These are phyloP conservation scores for Astraeus odoratus DNA, from an alignment of 768 basidiomycete genomes.

Conservation along the genomic window DNA sequence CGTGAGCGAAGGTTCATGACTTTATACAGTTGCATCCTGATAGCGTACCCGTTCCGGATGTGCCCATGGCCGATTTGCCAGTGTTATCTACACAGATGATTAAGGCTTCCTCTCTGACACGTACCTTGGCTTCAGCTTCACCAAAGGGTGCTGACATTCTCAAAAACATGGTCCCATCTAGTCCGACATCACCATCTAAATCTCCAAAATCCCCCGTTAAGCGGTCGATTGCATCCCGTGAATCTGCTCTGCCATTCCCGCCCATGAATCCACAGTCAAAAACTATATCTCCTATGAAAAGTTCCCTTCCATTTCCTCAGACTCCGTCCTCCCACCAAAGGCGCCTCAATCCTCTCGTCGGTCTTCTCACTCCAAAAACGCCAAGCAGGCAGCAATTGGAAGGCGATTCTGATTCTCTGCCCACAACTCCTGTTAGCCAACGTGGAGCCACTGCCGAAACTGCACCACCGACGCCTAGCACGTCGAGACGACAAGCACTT, in stretches of 20 bases:
- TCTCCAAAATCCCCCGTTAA: conserved; percentile 32
- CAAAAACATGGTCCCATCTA: conserved; percentile 26
- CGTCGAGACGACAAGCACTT: conserved; percentile 70
- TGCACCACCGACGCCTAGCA: conserved; percentile 60
- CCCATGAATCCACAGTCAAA: conserved; percentile 28
- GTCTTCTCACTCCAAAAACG: conserved; percentile 31
- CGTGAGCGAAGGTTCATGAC: conserved; percentile 4
- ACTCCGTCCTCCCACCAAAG: conserved; percentile 53
- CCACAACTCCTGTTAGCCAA: conserved; percentile 64
- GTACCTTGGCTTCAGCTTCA: conserved; percentile 64
- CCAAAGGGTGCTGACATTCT: conserved; percentile 45
- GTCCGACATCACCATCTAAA: conserved; percentile 32
- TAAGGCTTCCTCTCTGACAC: conserved; percentile 64
- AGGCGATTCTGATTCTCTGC: conserved; percentile 32
- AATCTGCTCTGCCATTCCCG: conserved; percentile 38
- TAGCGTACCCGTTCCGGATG: conserved; percentile 37
- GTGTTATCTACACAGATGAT: conserved; percentile 36
- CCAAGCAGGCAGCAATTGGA: conserved; percentile 42
- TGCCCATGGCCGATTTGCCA: conserved; percentile 65
- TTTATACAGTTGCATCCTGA: conserved; percentile 44
- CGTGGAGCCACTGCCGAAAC: conserved; percentile 47
- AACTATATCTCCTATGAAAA: conserved; percentile 40
- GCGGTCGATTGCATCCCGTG: conserved; percentile 4
- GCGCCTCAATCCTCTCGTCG: conserved; percentile 26
- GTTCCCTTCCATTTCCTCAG: conserved; percentile 48